Evolutionary conservation across 306 rosid genomes (phyloP).

Genomic region (Begonia fuchsioides): DNA sequence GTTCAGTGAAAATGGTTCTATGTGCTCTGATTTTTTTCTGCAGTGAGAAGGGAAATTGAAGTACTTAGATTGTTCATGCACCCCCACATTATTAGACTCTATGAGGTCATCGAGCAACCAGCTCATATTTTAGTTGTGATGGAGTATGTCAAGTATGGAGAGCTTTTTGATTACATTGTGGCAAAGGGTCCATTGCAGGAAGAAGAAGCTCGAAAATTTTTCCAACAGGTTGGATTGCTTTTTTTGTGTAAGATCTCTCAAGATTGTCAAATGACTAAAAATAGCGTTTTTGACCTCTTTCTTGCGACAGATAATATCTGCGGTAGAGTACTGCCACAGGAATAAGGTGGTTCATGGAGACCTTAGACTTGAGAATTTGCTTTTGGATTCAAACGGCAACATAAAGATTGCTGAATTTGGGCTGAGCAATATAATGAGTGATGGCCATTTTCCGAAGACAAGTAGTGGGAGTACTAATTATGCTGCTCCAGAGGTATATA

Average conservation of each 20-base stretch:
- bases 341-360: slow-evolving; percentile 97
- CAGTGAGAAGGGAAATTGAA: slow-evolving; percentile 91
- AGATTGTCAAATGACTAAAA: slow-evolving; percentile 5
- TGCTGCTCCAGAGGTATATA: slow-evolving; percentile 87
- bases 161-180: slow-evolving; percentile 90
- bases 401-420: slow-evolving; percentile 98
- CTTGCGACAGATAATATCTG: slow-evolving; percentile 74
- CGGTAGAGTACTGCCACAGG: slow-evolving; percentile 97
- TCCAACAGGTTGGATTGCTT: slow-evolving; percentile 62
- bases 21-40: neutral
- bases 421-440: slow-evolving; percentile 93
- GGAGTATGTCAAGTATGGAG: slow-evolving; percentile 94
- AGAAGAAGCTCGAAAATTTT: slow-evolving; percentile 91
- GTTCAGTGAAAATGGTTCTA: slow-evolving; percentile 11
- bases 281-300: slow-evolving; percentile 8
- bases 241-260: slow-evolving; percentile 6
- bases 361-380: slow-evolving; percentile 87
- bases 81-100: slow-evolving; percentile 85
- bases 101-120: slow-evolving; percentile 81
- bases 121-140: slow-evolving; percentile 73
- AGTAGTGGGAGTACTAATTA: slow-evolving; percentile 98
- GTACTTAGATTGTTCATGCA: slow-evolving; percentile 86
- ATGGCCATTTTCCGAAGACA: slow-evolving; percentile 92
- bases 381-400: slow-evolving; percentile 74
- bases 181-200: slow-evolving; percentile 94